phyloP scores from a whole-genome alignment of 2,329 filamentous ascomycete species.

The Alternaria gaisen region DNA sequence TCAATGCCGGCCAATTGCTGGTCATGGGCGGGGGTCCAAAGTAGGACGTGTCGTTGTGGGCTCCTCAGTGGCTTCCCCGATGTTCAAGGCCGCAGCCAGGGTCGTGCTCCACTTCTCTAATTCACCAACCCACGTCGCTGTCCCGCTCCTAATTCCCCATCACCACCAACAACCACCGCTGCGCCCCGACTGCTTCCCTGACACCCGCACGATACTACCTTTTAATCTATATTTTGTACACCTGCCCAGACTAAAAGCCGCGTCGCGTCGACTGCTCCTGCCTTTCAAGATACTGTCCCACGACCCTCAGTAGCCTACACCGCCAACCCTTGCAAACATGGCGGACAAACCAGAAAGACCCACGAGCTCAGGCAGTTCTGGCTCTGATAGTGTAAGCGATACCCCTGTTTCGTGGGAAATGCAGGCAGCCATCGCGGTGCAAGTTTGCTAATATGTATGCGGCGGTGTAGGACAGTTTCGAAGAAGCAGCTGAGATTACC shows the following conservation, averaged over 20 bases:
- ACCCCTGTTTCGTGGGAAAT: background rate
- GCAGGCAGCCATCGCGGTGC: background rate
- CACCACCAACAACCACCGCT: slow-evolving; percentile 6
- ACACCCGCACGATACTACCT: slow-evolving; percentile 8
- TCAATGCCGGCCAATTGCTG: slow-evolving; percentile 1
- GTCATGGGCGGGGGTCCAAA: background rate
- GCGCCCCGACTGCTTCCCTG: background rate
- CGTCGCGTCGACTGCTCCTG: slow-evolving; percentile 28
- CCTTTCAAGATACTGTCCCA: slow-evolving; percentile 19
- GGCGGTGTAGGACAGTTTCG: slow-evolving; percentile 73
- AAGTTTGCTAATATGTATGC: slow-evolving; percentile 21
- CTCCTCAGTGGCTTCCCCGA: slow-evolving; percentile 19
- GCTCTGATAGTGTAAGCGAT: slow-evolving; percentile 40
- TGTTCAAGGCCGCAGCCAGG: slow-evolving; percentile 16
- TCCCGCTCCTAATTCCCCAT: slow-evolving; percentile 22
- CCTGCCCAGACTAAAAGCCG: background rate
- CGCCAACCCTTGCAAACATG: slow-evolving; percentile 28
- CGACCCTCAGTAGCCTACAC: slow-evolving; percentile 20
- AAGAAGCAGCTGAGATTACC: slow-evolving; percentile 76
- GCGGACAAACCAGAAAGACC: slow-evolving; percentile 35
- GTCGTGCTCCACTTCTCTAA: slow-evolving; percentile 21
- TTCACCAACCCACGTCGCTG: slow-evolving; percentile 22
- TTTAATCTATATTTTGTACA: slow-evolving; percentile 17
- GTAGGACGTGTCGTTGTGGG: slow-evolving; percentile 9
- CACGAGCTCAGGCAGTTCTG: slow-evolving; percentile 46